Evolutionary conservation across 306 rosid species (phyloP), one percentile per base, ranked within the genome.

Genomic region (Cicer cuneatum): DNA sequence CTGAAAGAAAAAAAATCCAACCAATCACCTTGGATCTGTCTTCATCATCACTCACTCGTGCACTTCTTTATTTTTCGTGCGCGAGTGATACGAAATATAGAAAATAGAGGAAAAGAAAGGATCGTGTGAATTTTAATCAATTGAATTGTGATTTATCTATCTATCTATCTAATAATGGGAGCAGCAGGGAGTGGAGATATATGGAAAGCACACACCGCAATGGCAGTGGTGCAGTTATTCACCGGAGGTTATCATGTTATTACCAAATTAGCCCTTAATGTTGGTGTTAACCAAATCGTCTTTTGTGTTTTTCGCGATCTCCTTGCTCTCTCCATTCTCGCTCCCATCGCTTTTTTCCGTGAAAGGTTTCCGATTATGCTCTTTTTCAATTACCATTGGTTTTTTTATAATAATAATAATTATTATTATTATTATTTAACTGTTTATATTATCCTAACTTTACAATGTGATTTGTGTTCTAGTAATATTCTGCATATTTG

Each of bases 221-320:
- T 91, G 96, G 96, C 87, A 12, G 7, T 88, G 66, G 93, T 93
- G 14, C 97, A 91, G 85, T 72, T 93, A 15, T 82, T 85, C 88
- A 78, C 77, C 69, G 98, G 97, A 64, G 98, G 98, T 1, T 93
- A 89, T 37, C 98, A 93, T 39, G 97, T 91, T 12, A 86, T 93
- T 60, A 89, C 98, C 67, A 93, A 93, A 77, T 87, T 93, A 0
- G 96, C 98, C 60, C 97, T 93, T 66, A 88, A 93, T 54, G 90
- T 91, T 75, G 98, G 98, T 7, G 75, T 93, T 78, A 88, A 91
- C 73, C 96, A 91, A 72, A 84, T 93, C 49, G 97, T 93, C 11
- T 93, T 93, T 85, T 93, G 98, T 67, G 87, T 91, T 66, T 93
- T 83, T 24, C 87, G 97, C 7, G 91, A 92, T 85, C 89, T 92